Base-by-base conservation (phyloP, 2,329 filamentous ascomycete genomes). In the Pochonia chlamydosporia region DNA sequence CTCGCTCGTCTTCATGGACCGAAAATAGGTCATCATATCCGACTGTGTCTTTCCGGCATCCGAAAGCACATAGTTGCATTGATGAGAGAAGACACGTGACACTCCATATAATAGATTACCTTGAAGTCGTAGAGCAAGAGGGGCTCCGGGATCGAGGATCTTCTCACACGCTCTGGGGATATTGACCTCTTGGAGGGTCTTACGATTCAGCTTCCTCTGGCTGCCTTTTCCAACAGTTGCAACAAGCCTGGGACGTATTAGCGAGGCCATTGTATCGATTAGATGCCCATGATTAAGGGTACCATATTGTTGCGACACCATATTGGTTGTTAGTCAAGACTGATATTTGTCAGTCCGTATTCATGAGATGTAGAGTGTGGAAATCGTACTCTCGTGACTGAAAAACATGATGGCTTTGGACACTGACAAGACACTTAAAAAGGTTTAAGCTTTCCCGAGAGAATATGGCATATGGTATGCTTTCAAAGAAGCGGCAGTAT, bases 291-390 rank as follows among this genome's bases (percentile, higher is more conserved):
- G 2, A 5, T 3, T 18, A 16, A 21, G 60, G 79, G 59, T 74
- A 95, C 92, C 93, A 99, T 50, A 99, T 85, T 2, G 92, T 99
- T 13, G 92, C 87, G 48, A 99, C 87, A 47, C 93, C 93, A 78
- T 96, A 87, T 63, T 93, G 85, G 61, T 83, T 83, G 52, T 80
- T 92, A 3, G 84, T 93, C 47, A 99, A 80, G 50, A 99, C 81
- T 85, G 48, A 10, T 18, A n/a, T 14, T 37, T 20, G 9, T 18
- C n/a, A n/a, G n/a, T n/a, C n/a, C n/a, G n/a, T n/a, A n/a, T n/a
- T n/a, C n/a, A n/a, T n/a, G n/a, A n/a, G n/a, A n/a, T 14, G 39
- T 5, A 11, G 20, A 10, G 2, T 5, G 9, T 25, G 14, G 20
- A 16, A 3, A 24, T 30, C 84, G 62, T 73, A 93, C 92, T 89